Conservation (phyloP, 2,329 filamentous ascomycete species). For the Samsoniella hepiali region DNA sequence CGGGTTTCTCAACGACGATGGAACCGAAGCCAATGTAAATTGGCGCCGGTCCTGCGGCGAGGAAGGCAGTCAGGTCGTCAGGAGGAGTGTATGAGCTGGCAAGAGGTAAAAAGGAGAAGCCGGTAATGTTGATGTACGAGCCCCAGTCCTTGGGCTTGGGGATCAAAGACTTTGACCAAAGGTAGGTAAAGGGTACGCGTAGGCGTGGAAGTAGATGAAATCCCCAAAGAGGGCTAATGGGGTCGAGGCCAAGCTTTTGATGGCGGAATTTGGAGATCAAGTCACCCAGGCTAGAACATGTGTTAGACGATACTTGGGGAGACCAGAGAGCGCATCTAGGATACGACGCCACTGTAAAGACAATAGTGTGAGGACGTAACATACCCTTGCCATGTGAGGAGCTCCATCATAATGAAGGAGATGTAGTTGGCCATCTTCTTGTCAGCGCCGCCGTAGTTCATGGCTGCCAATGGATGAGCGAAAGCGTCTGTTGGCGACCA, state of each 20-base stretch:
- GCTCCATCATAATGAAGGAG: conserved; percentile 65
- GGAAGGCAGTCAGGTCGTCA: conserved; percentile 50
- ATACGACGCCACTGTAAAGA: not conserved
- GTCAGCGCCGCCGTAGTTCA: conserved; percentile 57
- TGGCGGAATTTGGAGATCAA: conserved; percentile 68
- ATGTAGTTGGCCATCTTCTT: conserved; percentile 62
- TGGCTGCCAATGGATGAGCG: conserved; percentile 64
- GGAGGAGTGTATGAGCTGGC: conserved; percentile 52
- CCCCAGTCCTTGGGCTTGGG: conserved; percentile 63
- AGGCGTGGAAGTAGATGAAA: conserved; percentile 61
- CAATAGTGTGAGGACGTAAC: conserved; percentile 7
- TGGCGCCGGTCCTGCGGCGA: conserved; percentile 55
- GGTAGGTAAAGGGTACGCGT: conserved; percentile 65
- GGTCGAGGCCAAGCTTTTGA: conserved; percentile 59
- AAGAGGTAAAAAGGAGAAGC: conserved; percentile 59
- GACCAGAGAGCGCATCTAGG: not conserved
- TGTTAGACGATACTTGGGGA: not conserved
- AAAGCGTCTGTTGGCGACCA: conserved; percentile 69
- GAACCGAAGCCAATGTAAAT: conserved; percentile 19
- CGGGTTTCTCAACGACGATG: conserved; percentile 40
- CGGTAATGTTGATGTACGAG: conserved; percentile 55
- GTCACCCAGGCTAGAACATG: conserved; percentile 52
- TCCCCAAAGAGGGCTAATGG: conserved; percentile 63
- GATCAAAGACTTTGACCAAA: conserved; percentile 66
- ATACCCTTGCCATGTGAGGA: conserved; percentile 70